Percentiles rank a stretch among this genome's conserved stretches.
Evolutionary conservation across 164 flowering plant genomes (phyloP).

Genomic region (Tetracentron sinense): DNA sequence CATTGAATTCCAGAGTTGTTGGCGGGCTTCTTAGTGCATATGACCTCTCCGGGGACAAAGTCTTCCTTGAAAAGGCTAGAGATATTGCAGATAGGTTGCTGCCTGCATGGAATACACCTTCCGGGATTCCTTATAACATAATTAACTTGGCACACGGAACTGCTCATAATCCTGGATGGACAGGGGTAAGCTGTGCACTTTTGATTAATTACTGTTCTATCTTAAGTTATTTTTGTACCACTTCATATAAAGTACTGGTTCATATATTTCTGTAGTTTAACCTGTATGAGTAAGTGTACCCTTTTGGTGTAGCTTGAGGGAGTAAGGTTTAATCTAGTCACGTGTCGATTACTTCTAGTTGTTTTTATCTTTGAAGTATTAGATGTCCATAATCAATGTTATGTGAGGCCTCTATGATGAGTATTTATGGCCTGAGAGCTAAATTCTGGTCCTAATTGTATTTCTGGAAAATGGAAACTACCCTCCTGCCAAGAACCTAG

Average conservation of each 20-base stretch:
- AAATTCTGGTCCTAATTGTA: too few relatives aligned
- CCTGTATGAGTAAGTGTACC: too few relatives aligned
- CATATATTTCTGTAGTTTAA: too few relatives aligned
- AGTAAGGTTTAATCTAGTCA: too few relatives aligned
- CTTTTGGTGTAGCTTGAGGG: too few relatives aligned
- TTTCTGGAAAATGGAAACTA: too few relatives aligned
- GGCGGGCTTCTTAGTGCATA: slow-evolving; percentile 98
- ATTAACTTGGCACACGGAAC: slow-evolving; percentile 78
- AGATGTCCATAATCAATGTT: too few relatives aligned
- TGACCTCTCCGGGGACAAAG: slow-evolving; percentile 84
- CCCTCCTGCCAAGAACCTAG: neutral
- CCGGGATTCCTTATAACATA: slow-evolving; percentile 87
- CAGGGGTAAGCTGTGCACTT: slow-evolving; percentile 65
- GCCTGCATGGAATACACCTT: slow-evolving; percentile 96
- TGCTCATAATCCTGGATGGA: slow-evolving; percentile 86
- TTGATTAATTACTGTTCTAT: neutral
- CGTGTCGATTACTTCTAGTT: too few relatives aligned
- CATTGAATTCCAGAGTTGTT: slow-evolving; percentile 63
- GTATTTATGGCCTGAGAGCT: too few relatives aligned
- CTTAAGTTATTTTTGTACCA: neutral
- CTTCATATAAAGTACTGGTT: too few relatives aligned
- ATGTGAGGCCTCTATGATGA: too few relatives aligned
- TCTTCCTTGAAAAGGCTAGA: slow-evolving; percentile 89
- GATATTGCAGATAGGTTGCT: slow-evolving; percentile 93
- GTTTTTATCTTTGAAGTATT: too few relatives aligned